phyloP scores from a whole-genome alignment of 2,329 filamentous ascomycete species.

The Colletotrichum incanum region DNA sequence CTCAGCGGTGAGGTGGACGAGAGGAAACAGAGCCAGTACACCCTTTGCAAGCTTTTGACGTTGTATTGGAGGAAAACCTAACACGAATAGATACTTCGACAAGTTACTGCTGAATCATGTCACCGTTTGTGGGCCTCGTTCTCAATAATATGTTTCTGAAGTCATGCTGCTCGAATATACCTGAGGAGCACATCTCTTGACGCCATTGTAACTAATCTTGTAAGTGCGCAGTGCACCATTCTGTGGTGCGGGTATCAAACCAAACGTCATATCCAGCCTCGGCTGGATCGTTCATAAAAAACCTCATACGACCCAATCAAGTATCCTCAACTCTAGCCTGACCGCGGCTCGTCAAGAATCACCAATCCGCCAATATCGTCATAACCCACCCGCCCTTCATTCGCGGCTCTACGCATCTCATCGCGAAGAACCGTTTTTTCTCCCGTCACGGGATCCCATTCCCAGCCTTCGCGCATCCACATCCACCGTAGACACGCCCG shows the following conservation, averaged over 20 bases:
- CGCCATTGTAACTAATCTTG: neutral
- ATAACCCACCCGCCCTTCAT: constrained; percentile 71
- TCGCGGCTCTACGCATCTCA: constrained; percentile 70
- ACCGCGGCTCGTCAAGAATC: constrained; percentile 50
- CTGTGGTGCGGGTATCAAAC: constrained; percentile 37
- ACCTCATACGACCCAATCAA: neutral
- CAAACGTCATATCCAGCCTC: constrained; percentile 18
- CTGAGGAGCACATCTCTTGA: constrained; percentile 2
- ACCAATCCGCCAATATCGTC: constrained; percentile 65
- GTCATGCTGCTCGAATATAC: neutral
- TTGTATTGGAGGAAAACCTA: neutral
- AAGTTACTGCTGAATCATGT: neutral
- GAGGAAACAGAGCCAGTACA: neutral
- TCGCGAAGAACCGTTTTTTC: constrained; percentile 68
- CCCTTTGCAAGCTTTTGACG: neutral
- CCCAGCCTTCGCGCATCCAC: constrained; percentile 90
- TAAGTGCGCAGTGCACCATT: constrained; percentile 22
- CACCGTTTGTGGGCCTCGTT: neutral
- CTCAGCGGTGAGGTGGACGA: neutral
- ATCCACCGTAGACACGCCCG: constrained; percentile 89
- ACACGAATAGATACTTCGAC: neutral
- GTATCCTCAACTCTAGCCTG: neutral
- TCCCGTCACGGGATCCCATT: constrained; percentile 84
- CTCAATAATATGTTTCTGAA: neutral
- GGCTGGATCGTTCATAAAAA: neutral